Evolutionary conservation across 23 red algal species (phyloP), one percentile per base, ranked within the genome.

Genomic region (Gracilaria caudata): DNA sequence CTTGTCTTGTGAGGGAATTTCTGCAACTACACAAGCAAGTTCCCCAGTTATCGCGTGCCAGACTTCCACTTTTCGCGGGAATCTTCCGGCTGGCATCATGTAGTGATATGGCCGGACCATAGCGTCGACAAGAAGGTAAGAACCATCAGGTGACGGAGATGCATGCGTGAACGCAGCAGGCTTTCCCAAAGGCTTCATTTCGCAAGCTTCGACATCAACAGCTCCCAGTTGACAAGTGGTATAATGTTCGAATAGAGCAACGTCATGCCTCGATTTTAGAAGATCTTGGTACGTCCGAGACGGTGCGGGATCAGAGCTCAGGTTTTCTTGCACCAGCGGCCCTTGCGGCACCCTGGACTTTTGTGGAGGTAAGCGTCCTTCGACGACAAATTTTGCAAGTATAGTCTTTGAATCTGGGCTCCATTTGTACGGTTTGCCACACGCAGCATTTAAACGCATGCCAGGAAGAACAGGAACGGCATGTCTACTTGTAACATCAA

Each of bases 11-110:
- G 91, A 73, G 10, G 92, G 92, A 49, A 98, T 58, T 49, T 92
- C 74, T 47, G 93, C 96, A 23, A 98, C 91, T 28, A 73, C 74
- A 47, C 68, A 84, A 19, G 74, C 89, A 23, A 75, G 36, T 20
- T 51, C 59, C 19, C 83, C 83, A 16, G 68, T 73, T 28, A 74
- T 57, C 9, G 92, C 55, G 36, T 87, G 20, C 64, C 83, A 98
- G 16, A 98, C 84, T 44, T 98, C 92, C 1, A 98, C 90, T 26
- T 77, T 82, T 28, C 91, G 88, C 44, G 92, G 90, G 60, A 98
- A 98, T 46, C 96, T 88, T 47, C 87, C 91, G 37, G 96, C 96
- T 13, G 92, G 92, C 86, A 92, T 76, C 72, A 88, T 84, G 58
- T 80, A 88, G 47, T 64, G 49, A 43, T 72, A 98, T 24, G 96